phyloP scores from a whole-genome alignment of 352 stramenopile genomes.

The Phytophthora sansomeana region DNA sequence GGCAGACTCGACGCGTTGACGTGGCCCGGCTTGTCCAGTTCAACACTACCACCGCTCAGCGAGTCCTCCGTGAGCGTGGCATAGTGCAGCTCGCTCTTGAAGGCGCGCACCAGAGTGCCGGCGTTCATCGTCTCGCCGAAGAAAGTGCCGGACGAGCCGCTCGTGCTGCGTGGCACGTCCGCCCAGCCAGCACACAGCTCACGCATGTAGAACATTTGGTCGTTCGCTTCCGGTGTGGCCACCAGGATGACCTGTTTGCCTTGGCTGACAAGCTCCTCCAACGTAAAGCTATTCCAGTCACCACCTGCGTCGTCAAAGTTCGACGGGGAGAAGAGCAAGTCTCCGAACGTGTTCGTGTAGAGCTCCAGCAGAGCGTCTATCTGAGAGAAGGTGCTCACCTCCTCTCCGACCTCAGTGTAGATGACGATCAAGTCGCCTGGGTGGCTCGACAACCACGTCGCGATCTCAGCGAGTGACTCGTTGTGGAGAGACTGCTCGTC shows the following conservation, averaged over 20 bases:
- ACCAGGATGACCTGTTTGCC: constrained; percentile 68
- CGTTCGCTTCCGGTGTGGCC: constrained; percentile 51
- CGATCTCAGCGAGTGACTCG: constrained; percentile 63
- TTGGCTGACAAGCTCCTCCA: constrained; percentile 50
- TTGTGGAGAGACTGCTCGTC: constrained; percentile 63
- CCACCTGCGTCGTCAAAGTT: constrained; percentile 47
- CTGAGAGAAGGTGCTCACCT: constrained; percentile 53
- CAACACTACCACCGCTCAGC: constrained; percentile 26
- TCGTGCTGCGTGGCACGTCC: constrained; percentile 44
- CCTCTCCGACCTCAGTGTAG: constrained; percentile 65
- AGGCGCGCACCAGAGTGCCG: constrained; percentile 57
- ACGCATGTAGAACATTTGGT: constrained; percentile 65
- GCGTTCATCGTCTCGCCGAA: constrained; percentile 53
- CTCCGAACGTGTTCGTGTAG: constrained; percentile 56
- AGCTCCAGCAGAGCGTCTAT: constrained; percentile 54
- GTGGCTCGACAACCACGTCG: constrained; percentile 58
- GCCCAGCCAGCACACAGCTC: constrained; percentile 55
- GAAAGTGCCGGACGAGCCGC: constrained; percentile 37
- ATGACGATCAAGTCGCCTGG: constrained; percentile 58
- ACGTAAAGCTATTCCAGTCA: constrained; percentile 57
- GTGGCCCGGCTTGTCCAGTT: constrained; percentile 33
- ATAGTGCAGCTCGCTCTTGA: constrained; percentile 60
- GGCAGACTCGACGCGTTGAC: constrained; percentile 52
- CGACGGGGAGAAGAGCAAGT: constrained; percentile 57
- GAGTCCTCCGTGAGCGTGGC: constrained; percentile 51